A percentile compares a stretch with the other conserved stretches of the same genome.
Evolutionary conservation across 495 filamentous ascomycete species (phyloP).

Genomic region (Aspergillus avenaceus): DNA sequence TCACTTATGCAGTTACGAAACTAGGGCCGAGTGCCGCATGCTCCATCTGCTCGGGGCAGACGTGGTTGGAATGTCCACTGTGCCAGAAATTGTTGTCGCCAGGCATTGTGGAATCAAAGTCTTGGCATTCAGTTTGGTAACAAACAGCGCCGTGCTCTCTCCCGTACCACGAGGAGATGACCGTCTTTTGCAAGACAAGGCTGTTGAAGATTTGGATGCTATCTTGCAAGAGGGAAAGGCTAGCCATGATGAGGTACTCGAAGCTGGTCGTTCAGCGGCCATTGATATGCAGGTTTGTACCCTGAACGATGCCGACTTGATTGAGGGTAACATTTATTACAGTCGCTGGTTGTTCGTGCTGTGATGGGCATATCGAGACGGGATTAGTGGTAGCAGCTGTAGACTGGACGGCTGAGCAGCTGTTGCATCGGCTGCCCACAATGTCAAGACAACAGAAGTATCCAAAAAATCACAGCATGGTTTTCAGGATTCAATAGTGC

Average conservation of each 20-base stretch:
- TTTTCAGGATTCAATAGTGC: too few relatives aligned
- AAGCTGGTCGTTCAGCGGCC: conserved; percentile 58
- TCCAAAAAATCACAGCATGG: too few relatives aligned
- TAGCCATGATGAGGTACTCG: conserved; percentile 69
- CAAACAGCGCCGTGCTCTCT: conserved; percentile 65
- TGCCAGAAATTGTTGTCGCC: conserved; percentile 72
- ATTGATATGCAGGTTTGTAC: conserved; percentile 60
- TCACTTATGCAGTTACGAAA: conserved; percentile 58
- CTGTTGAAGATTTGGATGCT: conserved; percentile 46
- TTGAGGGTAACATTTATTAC: conserved; percentile 15
- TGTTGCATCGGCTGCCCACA: too few relatives aligned
- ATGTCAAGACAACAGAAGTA: too few relatives aligned
- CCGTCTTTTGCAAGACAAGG: conserved; percentile 33
- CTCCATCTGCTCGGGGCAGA: conserved; percentile 63
- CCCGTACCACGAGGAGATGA: conserved; percentile 60
- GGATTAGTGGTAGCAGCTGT: neutral
- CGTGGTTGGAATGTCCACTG: conserved; percentile 75
- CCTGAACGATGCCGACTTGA: neutral
- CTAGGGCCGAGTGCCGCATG: conserved; percentile 73
- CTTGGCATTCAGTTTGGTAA: conserved; percentile 74
- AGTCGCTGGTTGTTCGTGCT: conserved; percentile 40
- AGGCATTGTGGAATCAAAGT: conserved; percentile 66
- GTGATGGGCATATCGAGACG: conserved; percentile 14
- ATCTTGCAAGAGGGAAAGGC: conserved; percentile 63
- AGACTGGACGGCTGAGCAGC: neutral